These are phyloP conservation scores for Oenanthe sinensis DNA, from an alignment of 129 eudicot species.

Conservation along the genomic window DNA sequence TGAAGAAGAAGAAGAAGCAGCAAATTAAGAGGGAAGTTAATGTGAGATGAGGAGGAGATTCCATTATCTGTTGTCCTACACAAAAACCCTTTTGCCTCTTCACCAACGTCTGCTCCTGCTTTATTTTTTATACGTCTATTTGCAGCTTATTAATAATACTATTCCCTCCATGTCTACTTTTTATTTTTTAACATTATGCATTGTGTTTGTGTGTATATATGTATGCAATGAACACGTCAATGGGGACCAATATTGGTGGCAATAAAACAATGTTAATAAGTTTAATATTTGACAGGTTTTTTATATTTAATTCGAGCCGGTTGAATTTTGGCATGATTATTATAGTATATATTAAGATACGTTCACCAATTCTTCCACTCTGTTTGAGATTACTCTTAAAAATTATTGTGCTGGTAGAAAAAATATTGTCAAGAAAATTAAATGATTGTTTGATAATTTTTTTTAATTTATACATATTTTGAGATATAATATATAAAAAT, in stretches of 20 bases:
- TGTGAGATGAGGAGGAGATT: not conserved
- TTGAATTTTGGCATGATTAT: not conserved
- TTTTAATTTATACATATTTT: too few relatives aligned
- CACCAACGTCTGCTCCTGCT: not conserved
- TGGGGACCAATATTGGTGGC: not conserved
- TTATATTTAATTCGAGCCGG: not conserved
- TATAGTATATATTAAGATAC: too few relatives aligned
- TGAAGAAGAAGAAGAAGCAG: not conserved
- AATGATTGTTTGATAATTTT: too few relatives aligned
- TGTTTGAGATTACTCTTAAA: too few relatives aligned
- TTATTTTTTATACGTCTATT: not conserved
- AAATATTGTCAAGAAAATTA: too few relatives aligned
- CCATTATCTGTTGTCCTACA: slow-evolving; percentile 4
- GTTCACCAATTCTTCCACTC: too few relatives aligned
- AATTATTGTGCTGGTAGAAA: too few relatives aligned
- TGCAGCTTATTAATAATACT: not conserved
- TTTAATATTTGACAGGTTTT: too few relatives aligned
- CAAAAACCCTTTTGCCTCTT: not conserved
- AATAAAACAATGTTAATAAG: not conserved
- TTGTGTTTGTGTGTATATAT: not conserved
- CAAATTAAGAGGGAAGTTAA: not conserved
- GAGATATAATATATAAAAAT: too few relatives aligned
- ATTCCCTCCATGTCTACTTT: not conserved
- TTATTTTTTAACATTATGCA: too few relatives aligned
- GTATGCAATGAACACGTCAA: not conserved